Conservation (phyloP, 768 basidiomycete genomes). For the Boletus subcaerulescens region DNA sequence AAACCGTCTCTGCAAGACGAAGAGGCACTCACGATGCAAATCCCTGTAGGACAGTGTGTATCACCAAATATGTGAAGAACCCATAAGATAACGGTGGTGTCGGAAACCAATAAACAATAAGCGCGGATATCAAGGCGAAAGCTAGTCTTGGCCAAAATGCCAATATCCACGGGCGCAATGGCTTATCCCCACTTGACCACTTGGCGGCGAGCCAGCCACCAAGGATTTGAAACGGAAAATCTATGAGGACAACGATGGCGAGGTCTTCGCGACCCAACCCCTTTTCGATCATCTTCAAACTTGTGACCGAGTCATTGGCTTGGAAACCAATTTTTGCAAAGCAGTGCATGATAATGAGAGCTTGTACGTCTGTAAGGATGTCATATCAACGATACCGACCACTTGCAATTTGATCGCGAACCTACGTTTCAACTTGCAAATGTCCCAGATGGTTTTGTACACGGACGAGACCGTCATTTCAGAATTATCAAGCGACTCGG, state of each 20-base stretch:
- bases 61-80: constrained; percentile 79
- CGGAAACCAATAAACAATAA: constrained; percentile 86
- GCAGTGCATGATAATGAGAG: constrained; percentile 80
- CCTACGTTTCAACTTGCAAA: constrained; percentile 87
- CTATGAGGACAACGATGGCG: constrained; percentile 91
- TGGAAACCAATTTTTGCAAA: constrained; percentile 94
- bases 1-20: background rate
- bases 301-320: constrained; percentile 88
- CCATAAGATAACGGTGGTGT: constrained; percentile 62
- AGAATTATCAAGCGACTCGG: constrained; percentile 64
- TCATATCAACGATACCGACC: background rate
- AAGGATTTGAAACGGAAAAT: constrained; percentile 95
- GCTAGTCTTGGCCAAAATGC: constrained; percentile 87
- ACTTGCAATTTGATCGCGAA: background rate
- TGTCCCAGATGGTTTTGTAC: constrained; percentile 93
- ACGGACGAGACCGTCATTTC: constrained; percentile 90
- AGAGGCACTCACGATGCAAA: constrained; percentile 69
- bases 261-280: constrained; percentile 94
- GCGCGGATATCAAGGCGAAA: constrained; percentile 68
- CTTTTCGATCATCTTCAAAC: constrained; percentile 94
- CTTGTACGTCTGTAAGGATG: constrained; percentile 72
- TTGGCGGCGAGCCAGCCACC: constrained; percentile 93
- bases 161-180: constrained; percentile 82
- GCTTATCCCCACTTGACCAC: constrained; percentile 80
- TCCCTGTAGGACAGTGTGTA: constrained; percentile 78